phyloP scores from a whole-genome alignment of 805 yeast genomes.

The Sugiyamaella americana region DNA sequence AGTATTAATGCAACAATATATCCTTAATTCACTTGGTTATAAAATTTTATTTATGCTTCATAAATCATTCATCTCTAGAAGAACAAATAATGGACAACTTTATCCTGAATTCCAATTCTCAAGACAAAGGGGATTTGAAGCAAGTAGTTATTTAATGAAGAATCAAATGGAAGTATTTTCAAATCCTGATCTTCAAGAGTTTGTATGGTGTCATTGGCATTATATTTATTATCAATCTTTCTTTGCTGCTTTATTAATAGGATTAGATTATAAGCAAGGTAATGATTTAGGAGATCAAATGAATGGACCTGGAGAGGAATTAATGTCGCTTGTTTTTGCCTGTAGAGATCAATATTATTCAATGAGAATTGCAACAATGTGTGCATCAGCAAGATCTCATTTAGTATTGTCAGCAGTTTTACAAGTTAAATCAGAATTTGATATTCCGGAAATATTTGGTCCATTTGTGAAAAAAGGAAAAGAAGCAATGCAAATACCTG shows the following conservation, averaged over 20 bases:
- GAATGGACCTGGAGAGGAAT: not conserved
- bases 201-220: not conserved
- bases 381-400: not conserved
- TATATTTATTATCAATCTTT: not conserved
- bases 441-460: not conserved
- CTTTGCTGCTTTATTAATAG: not conserved
- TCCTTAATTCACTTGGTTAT: not conserved
- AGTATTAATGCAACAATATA: constrained; percentile 3
- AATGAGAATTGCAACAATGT: not conserved
- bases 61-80: not conserved
- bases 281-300: not conserved
- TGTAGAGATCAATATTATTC: not conserved
- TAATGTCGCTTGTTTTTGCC: not conserved
- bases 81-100: not conserved
- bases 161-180: not conserved
- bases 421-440: not conserved
- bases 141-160: not conserved
- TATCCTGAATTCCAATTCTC: not conserved
- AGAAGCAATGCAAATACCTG: not conserved
- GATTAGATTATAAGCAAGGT: not conserved
- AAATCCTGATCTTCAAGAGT: not conserved
- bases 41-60: not conserved
- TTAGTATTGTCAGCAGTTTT: not conserved
- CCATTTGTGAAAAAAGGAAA: not conserved
- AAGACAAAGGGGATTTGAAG: not conserved